Evolutionary conservation across 2,329 filamentous ascomycete genomes (phyloP), one percentile per base, ranked within the genome.

Genomic region (Dactylonectria estremocensis): DNA sequence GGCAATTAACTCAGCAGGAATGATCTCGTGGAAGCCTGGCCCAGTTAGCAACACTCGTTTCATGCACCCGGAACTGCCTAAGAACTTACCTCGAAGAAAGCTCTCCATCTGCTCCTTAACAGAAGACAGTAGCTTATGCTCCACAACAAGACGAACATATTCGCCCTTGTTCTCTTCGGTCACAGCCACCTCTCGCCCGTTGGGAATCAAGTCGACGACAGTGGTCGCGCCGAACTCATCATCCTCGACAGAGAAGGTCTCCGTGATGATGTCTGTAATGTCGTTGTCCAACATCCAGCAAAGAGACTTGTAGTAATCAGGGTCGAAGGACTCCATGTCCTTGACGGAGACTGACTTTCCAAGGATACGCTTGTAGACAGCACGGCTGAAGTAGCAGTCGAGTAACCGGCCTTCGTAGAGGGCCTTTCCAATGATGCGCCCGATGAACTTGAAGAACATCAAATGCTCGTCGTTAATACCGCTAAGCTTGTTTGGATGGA

Each of bases 401-500:
- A 99, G 90, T 40, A 99, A 91, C 64, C 96, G 93, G 52, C 94
- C 94, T 84, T 99, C 97, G 80, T 98, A 99, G 55, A 99, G 87
- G 43, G 96, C 96, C 83, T 99, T 99, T 76, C 96, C 97, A 74
- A 99, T 99, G 82, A 99, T 95, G 56, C 96, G 93, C 48, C 96
- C 96, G 77, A 99, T 98, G 83, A 99, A 99, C 80, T 98, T 98
- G 90, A 99, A 99, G 88, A 98, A 99, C 86, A 94, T 91, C 67
- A 98, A 83, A 85, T 99, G 97, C 82, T 99, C 95, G 37, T 93
- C 92, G 79, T 99, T 99, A 88, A 98, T 92, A 50, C 91, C 91
- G 81, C 95, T 98, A 70, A 97, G 89, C 78, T 94, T 94, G 82
- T 98, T 99, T 16, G 97, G 96, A 81, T 99, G 96, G 91, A 99